These are phyloP conservation scores for Vigna angularis DNA, from an alignment of 306 rosid species.

Conservation along the genomic window DNA sequence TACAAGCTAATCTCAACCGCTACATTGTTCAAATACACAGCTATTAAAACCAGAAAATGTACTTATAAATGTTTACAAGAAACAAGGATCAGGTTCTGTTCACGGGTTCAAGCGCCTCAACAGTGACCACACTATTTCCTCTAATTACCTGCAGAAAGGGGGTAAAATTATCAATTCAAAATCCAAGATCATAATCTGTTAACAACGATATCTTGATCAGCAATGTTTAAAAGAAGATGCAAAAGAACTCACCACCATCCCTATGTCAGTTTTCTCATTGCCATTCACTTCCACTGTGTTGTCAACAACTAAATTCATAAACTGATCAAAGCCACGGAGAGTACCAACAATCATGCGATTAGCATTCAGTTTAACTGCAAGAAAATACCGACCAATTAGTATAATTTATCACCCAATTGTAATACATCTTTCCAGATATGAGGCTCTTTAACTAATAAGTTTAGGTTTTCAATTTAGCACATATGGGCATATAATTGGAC, in stretches of 20 bases:
- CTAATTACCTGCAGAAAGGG: conserved; percentile 79
- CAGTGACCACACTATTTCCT: conserved; percentile 98
- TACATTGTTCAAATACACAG: conserved; percentile 33
- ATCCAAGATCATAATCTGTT: background rate
- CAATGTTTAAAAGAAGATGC: background rate
- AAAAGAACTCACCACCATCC: conserved; percentile 89
- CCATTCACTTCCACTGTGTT: conserved; percentile 95
- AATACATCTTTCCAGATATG: conserved; percentile 2
- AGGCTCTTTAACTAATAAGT: background rate
- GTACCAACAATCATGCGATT: conserved; percentile 95
- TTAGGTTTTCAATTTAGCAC: background rate
- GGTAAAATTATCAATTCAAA: conserved; percentile 15
- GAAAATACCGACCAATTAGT: background rate
- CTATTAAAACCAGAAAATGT: background rate
- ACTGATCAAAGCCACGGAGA: conserved; percentile 94
- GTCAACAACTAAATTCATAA: conserved; percentile 95
- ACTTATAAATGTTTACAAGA: conserved; percentile 3
- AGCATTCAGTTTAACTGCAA: conserved; percentile 89
- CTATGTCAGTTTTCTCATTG: conserved; percentile 80
- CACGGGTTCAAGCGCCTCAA: conserved; percentile 98
- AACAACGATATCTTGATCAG: background rate
- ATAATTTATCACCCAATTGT: background rate
- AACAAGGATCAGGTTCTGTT: conserved; percentile 52
- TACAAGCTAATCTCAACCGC: conserved; percentile 37
- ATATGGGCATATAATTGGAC: background rate